These are phyloP conservation scores for Cronartium quercuum DNA, from an alignment of 1,284 basidiomycete genomes.

Conservation along the genomic window DNA sequence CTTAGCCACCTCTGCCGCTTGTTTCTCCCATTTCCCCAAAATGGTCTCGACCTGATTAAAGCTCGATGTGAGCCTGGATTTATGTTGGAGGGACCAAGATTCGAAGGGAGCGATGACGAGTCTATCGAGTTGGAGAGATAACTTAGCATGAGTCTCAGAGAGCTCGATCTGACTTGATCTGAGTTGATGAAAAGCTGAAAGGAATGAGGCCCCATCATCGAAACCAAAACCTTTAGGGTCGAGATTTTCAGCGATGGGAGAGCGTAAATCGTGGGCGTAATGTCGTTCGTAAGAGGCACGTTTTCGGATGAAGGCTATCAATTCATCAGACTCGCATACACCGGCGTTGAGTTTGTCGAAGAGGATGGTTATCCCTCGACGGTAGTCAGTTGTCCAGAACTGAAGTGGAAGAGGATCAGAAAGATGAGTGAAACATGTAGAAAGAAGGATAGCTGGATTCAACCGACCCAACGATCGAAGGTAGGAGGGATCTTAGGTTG, in stretches of 20 bases:
- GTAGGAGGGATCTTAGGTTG: slow-evolving; percentile 25
- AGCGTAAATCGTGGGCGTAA: slow-evolving; percentile 26
- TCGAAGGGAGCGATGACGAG: slow-evolving; percentile 31
- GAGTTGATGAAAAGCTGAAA: slow-evolving; percentile 31
- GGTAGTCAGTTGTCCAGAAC: slow-evolving; percentile 37
- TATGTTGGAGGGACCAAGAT: slow-evolving; percentile 28
- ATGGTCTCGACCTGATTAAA: slow-evolving; percentile 16
- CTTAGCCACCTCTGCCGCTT: slow-evolving; percentile 8
- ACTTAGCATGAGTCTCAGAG: slow-evolving; percentile 13
- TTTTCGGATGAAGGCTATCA: slow-evolving; percentile 20
- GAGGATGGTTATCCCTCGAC: slow-evolving; percentile 12
- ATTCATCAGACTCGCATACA: slow-evolving; percentile 19
- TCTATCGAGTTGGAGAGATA: slow-evolving; percentile 29
- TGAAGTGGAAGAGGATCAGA: background rate
- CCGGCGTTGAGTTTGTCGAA: slow-evolving; percentile 30
- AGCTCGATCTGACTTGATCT: slow-evolving; percentile 26
- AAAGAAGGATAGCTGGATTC: background rate
- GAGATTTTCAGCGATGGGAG: background rate
- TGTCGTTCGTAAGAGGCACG: slow-evolving; percentile 13
- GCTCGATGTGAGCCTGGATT: background rate
- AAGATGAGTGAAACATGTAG: background rate
- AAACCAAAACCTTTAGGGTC: slow-evolving; percentile 30
- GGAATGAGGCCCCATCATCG: slow-evolving; percentile 32
- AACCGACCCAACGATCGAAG: slow-evolving; percentile 24
- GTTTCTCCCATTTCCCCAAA: slow-evolving; percentile 33